Evolutionary conservation across 1,284 basidiomycete species (phyloP).

Genomic region (Gymnopus androsaceus): DNA sequence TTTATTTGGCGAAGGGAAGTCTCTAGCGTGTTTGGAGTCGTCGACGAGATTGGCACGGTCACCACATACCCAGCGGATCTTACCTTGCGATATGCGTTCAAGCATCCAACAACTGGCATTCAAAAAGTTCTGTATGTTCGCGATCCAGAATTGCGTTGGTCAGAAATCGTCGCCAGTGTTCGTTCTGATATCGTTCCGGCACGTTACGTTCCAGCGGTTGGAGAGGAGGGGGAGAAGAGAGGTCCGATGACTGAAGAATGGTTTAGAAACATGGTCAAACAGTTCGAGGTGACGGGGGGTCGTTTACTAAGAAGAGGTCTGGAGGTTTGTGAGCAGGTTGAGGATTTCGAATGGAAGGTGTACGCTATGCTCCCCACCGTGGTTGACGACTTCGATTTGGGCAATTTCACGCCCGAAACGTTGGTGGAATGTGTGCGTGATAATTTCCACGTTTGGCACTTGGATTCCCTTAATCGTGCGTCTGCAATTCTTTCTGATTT

Average conservation of each 20-base stretch:
- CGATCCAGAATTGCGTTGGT: not conserved
- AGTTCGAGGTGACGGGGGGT: no score
- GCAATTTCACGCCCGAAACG: not conserved
- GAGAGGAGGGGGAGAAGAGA: not conserved
- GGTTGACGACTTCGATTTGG: not conserved
- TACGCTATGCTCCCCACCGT: no score
- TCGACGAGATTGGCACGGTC: not conserved
- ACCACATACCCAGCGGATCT: not conserved
- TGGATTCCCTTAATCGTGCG: not conserved
- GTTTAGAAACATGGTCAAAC: no score
- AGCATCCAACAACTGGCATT: not conserved
- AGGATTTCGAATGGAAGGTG: no score
- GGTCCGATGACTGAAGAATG: no score
- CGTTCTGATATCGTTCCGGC: not conserved
- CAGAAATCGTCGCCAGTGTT: not conserved
- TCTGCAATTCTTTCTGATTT: not conserved
- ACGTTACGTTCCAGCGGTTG: not conserved
- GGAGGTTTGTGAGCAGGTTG: no score
- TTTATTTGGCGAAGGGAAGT: no score
- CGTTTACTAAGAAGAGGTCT: no score
- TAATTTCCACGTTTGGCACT: not conserved
- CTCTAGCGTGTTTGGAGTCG: not conserved
- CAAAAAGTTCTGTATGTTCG: not conserved
- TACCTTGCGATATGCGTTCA: not conserved
- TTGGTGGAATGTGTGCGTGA: not conserved